These are phyloP conservation scores for Amaranthus hypochondriacus DNA, from an alignment of 148 eudicot genomes.

Conservation along the genomic window DNA sequence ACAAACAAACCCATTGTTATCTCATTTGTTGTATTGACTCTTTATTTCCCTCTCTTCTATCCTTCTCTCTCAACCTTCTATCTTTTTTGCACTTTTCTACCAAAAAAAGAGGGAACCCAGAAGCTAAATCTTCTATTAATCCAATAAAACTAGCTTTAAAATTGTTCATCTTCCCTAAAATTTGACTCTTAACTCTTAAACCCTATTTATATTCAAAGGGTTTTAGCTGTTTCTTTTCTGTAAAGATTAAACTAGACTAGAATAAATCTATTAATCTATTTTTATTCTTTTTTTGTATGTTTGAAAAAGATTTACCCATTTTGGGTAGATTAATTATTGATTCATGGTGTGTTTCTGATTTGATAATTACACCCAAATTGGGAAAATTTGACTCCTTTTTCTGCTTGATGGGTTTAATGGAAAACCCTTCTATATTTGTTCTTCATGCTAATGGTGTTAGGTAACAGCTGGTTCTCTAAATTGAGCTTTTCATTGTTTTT, in stretches of 20 bases:
- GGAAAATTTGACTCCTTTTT: not conserved
- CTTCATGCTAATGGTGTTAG: constrained; percentile 10
- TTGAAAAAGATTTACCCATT: no score
- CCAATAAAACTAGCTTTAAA: no score
- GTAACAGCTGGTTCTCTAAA: constrained; percentile 11
- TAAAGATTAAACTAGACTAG: not conserved
- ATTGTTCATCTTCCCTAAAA: no score
- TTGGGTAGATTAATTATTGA: no score
- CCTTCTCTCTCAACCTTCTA: no score
- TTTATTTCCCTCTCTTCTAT: no score
- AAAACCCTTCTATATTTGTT: not conserved
- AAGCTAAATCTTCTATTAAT: no score
- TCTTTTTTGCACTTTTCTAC: no score
- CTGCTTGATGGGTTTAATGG: constrained; percentile 8
- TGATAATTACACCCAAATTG: not conserved
- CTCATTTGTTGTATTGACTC: no score
- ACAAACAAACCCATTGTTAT: no score
- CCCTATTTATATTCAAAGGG: constrained; percentile 12
- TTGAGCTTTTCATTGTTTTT: not conserved
- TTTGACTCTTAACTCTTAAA: not conserved
- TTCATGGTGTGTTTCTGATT: no score
- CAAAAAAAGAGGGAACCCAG: no score
- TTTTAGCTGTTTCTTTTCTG: constrained; percentile 17
- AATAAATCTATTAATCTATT: not conserved
- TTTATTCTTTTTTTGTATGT: not conserved